These are phyloP conservation scores for Yamadazyma pseudoaaseri DNA, from an alignment of 1,139 yeast genomes.

Conservation along the genomic window DNA sequence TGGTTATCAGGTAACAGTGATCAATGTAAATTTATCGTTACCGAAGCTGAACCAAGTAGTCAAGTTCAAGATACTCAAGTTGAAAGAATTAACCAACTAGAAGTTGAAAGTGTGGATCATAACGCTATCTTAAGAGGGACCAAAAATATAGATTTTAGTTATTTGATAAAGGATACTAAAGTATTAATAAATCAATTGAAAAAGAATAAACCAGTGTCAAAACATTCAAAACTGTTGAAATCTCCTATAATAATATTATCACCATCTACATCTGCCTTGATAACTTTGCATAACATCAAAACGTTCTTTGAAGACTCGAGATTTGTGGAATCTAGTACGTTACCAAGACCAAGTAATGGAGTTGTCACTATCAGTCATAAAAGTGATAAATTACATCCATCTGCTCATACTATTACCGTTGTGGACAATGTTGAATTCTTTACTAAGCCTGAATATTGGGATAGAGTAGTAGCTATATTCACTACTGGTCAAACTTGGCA, in stretches of 20 bases:
- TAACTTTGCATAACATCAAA: conserved; percentile 80
- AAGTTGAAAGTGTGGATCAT: conserved; percentile 72
- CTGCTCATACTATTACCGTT: conserved; percentile 65
- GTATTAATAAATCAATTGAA: conserved; percentile 58
- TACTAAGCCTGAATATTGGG: conserved; percentile 96
- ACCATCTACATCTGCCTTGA: conserved; percentile 89
- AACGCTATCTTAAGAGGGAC: conserved; percentile 78
- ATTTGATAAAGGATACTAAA: conserved; percentile 70
- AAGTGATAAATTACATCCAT: conserved; percentile 53
- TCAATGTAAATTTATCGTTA: conserved; percentile 49
- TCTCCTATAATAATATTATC: conserved; percentile 93
- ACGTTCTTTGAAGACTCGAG: conserved; percentile 76
- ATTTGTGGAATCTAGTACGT: conserved; percentile 49
- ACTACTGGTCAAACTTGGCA: conserved; percentile 99
- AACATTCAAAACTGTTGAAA: conserved; percentile 31
- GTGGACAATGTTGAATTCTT: conserved; percentile 88
- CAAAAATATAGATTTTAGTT: conserved; percentile 70
- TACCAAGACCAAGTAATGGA: conserved; percentile 33
- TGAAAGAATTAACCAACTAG: conserved; percentile 53
- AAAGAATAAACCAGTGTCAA: conserved; percentile 27
- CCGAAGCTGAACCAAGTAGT: conserved; percentile 14
- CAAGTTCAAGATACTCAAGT: conserved; percentile 49
- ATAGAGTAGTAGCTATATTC: conserved; percentile 89
- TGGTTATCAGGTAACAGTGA: conserved; percentile 75
- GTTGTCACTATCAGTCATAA: conserved; percentile 55